Evolutionary conservation across 495 filamentous ascomycete genomes (phyloP).

Genomic region (Annulohypoxylon nitens): DNA sequence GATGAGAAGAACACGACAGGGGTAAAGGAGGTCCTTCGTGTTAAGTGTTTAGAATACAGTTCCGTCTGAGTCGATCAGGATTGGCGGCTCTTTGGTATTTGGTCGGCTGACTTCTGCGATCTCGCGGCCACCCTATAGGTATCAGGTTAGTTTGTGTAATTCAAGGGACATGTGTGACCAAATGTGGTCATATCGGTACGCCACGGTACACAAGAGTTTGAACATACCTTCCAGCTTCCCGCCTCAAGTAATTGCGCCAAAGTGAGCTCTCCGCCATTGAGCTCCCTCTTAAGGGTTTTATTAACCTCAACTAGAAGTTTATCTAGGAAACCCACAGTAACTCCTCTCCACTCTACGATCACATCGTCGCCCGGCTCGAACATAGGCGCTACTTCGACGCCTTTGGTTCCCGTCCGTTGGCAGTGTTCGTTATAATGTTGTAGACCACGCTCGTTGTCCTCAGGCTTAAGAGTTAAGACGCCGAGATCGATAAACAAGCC

Average conservation of each 20-base stretch:
- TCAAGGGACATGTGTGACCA: not conserved
- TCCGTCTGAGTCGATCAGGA: slow-evolving; percentile 95
- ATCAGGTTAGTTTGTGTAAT: slow-evolving; percentile 46
- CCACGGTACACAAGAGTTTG: too few species aligned
- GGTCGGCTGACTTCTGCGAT: slow-evolving; percentile 95
- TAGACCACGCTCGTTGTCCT: slow-evolving; percentile 75
- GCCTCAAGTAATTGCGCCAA: slow-evolving; percentile 87
- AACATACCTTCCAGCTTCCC: slow-evolving; percentile 91
- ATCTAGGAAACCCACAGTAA: slow-evolving; percentile 88
- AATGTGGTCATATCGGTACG: not conserved
- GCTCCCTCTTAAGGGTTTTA: slow-evolving; percentile 61
- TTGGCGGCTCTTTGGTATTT: slow-evolving; percentile 96
- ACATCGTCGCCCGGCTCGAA: slow-evolving; percentile 86
- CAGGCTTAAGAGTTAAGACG: slow-evolving; percentile 78
- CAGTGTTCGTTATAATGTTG: slow-evolving; percentile 79
- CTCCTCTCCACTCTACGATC: slow-evolving; percentile 87
- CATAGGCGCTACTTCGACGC: slow-evolving; percentile 77
- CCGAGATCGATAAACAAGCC: slow-evolving; percentile 87
- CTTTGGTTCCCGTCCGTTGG: slow-evolving; percentile 78
- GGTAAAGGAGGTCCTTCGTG: not conserved
- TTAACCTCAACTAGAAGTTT: slow-evolving; percentile 80
- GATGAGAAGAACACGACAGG: slow-evolving; percentile 16
- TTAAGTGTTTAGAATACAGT: slow-evolving; percentile 80
- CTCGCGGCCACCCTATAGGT: slow-evolving; percentile 86
- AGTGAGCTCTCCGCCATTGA: slow-evolving; percentile 69